Base-by-base conservation (phyloP, 345 rosid species). In the Physaria fendleri region DNA sequence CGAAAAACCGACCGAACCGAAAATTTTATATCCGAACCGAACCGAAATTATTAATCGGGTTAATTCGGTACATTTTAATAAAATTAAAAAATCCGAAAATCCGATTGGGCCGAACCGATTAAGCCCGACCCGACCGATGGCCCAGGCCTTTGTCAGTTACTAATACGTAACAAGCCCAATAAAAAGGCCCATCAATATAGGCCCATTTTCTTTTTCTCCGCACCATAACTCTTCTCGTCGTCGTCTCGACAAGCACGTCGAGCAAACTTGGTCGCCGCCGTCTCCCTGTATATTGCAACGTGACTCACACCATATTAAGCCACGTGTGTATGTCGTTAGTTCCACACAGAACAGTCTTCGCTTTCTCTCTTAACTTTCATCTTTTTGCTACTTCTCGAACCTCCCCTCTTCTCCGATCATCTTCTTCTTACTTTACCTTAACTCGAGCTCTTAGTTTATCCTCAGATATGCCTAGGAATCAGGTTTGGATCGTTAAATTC, bases 251-350 rank as follows among this genome's bases (percentile, higher is more conserved):
- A 34, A 44, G 16, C 44, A 60, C 44, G 45, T 46, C 21, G 58
- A 41, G 1, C 48, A 3, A 40, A 17, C 67, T 30, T 29, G 59
- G 66, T 51, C 60, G 35, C 59, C 50, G 30, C 27, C 25, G 32
- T 5, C 13, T 35, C 54, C 35, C 23, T 27, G 0, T 50, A 21
- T 33, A 24, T 0, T 6, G 24, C 6, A 1, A 14, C 62, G 59
- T 57, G 59, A 54, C 17, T 15, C 5, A 25, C 47, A 59, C 17
- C 43, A 33, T 3, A 25, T 17, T 38, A 9, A 11, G 27, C 62
- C 73, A 69, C 68, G 62, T 61, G 73, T 60, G 1, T 39, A 69
- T 69, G 73, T 53, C 67, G 85, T 67, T 78, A 35, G 68, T 73
- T 0, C 32, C 81, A 63, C 83, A 42, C 58, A 81, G 68, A 56